Conservation (phyloP, 2,329 filamentous ascomycete genomes). For the Colletotrichum caudatum region DNA sequence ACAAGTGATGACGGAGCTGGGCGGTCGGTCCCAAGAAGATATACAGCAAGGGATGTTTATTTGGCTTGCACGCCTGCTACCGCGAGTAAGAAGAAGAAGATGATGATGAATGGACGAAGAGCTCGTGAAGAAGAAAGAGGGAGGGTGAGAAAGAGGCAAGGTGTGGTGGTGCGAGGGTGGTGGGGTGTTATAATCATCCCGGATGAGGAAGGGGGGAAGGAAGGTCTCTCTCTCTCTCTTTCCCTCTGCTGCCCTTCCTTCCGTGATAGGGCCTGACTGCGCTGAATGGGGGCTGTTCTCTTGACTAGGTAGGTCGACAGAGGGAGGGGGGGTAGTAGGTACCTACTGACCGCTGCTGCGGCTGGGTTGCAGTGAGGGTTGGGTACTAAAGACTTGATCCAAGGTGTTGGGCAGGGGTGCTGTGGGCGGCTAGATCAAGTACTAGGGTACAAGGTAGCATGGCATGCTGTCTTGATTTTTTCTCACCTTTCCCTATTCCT, state of each 20-base stretch:
- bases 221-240: neutral
- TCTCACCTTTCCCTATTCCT: neutral
- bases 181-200: constrained; percentile 59
- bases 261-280: too few relatives aligned
- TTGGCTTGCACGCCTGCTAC: constrained; percentile 72
- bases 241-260: too few relatives aligned
- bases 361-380: constrained; percentile 12
- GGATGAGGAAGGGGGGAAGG: constrained; percentile 12
- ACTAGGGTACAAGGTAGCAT: neutral
- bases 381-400: constrained; percentile 4
- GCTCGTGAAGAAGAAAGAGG: constrained; percentile 65
- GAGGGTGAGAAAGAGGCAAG: constrained; percentile 60
- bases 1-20: constrained; percentile 61
- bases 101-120: constrained; percentile 61
- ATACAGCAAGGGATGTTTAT: constrained; percentile 55
- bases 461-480: neutral
- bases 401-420: constrained; percentile 1
- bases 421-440: neutral
- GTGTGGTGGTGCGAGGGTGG: constrained; percentile 57
- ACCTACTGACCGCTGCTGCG: constrained; percentile 10
- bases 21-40: constrained; percentile 66
- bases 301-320: too few relatives aligned
- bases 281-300: too few relatives aligned
- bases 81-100: constrained; percentile 69
- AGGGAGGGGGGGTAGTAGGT: neutral